phyloP scores from a whole-genome alignment of 805 yeast species.

The Zygoascus bituminiphila region DNA sequence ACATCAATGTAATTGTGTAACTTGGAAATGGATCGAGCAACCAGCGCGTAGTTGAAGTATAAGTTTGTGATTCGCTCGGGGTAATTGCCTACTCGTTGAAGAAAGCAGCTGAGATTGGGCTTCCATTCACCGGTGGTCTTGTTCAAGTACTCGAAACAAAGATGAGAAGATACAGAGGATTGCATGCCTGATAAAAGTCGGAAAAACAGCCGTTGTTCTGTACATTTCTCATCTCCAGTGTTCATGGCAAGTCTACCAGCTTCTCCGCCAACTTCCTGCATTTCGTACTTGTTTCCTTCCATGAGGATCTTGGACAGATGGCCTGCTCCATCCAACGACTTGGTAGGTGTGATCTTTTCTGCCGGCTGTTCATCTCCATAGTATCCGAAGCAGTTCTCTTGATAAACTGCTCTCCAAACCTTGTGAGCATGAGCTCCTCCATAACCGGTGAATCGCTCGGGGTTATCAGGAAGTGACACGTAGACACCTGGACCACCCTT shows the following conservation, averaged over 20 bases:
- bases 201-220: conserved; percentile 84
- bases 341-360: background rate
- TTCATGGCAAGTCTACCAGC: conserved; percentile 26
- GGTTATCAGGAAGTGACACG: conserved; percentile 80
- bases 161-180: conserved; percentile 88
- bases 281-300: conserved; percentile 20
- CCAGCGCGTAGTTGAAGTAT: conserved; percentile 85
- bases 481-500: conserved; percentile 43
- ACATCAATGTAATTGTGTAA: conserved; percentile 45
- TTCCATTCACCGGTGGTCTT: conserved; percentile 69
- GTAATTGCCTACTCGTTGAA: conserved; percentile 81
- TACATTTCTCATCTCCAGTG: conserved; percentile 45
- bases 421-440: conserved; percentile 86
- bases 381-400: conserved; percentile 76
- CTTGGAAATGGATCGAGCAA: conserved; percentile 73
- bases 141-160: conserved; percentile 74
- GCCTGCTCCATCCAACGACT: background rate
- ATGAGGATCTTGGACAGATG: conserved; percentile 6
- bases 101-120: conserved; percentile 73
- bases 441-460: conserved; percentile 95
- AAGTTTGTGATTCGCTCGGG: conserved; percentile 86
- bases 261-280: conserved; percentile 23
- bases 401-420: conserved; percentile 89
- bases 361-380: conserved; percentile 18
- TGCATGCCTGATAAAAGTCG: conserved; percentile 89